phyloP scores from a whole-genome alignment of 768 basidiomycete genomes.

The Panus rudis region DNA sequence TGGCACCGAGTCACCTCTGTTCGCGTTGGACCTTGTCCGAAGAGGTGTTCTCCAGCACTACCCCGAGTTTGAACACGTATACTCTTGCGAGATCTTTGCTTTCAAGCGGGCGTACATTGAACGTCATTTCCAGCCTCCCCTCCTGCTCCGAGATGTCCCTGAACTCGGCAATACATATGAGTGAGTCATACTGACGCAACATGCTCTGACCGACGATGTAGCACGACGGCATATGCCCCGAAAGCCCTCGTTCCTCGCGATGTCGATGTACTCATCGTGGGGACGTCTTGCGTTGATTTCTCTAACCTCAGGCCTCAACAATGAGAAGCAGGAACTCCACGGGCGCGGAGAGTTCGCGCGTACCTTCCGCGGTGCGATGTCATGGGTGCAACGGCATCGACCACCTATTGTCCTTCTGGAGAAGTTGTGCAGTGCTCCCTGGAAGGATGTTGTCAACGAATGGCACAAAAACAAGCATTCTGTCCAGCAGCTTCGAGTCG shows the following conservation, averaged over 20 bases:
- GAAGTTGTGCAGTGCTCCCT: constrained; percentile 90
- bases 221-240: constrained; percentile 89
- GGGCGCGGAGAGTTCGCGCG: constrained; percentile 88
- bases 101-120: constrained; percentile 98
- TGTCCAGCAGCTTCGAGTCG: constrained; percentile 62
- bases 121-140: constrained; percentile 87
- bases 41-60: constrained; percentile 67
- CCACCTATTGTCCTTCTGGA: constrained; percentile 90
- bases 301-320: constrained; percentile 97
- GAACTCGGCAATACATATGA: constrained; percentile 76
- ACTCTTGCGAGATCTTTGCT: constrained; percentile 95
- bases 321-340: constrained; percentile 83
- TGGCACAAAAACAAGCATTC: constrained; percentile 74
- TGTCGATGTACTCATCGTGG: constrained; percentile 86
- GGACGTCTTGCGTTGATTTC: constrained; percentile 95
- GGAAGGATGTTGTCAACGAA: constrained; percentile 67
- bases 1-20: constrained; percentile 90
- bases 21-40: constrained; percentile 81
- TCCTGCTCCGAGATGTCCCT: constrained; percentile 90
- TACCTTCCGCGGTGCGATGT: constrained; percentile 93
- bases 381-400: constrained; percentile 80
- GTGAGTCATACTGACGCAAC: constrained; percentile 40
- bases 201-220: too few relatives aligned
- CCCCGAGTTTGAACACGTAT: constrained; percentile 82
- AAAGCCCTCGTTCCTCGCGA: constrained; percentile 81